phyloP scores from a whole-genome alignment of 2,329 filamentous ascomycete genomes.

The Cladosporium colombiae region DNA sequence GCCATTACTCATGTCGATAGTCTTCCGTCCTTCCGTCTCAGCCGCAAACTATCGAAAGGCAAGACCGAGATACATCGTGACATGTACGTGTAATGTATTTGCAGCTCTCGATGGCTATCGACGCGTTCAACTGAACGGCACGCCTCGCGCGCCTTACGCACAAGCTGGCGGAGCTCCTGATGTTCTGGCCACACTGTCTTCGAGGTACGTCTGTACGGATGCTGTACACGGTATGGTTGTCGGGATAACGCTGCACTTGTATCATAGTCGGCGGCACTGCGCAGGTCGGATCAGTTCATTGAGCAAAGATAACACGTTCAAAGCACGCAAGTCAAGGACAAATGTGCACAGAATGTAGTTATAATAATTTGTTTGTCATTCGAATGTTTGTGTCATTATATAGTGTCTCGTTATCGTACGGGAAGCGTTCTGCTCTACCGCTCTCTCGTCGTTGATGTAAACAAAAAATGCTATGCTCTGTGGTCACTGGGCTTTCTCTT shows the following conservation, averaged over 20 bases:
- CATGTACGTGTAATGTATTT: not conserved
- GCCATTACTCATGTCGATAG: not conserved
- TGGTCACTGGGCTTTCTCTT: not conserved
- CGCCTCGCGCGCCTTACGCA: not conserved
- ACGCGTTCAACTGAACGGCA: not conserved
- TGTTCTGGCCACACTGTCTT: not conserved
- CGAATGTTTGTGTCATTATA: not conserved
- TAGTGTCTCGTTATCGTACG: not conserved
- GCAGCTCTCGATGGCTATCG: not conserved
- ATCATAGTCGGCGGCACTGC: not conserved
- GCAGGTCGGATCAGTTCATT: too few relatives aligned
- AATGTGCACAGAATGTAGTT: not conserved
- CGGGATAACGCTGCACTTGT: not conserved
- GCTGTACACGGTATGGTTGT: not conserved
- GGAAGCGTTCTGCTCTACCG: not conserved
- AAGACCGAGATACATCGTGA: too few relatives aligned
- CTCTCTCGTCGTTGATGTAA: not conserved
- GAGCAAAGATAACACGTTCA: not conserved
- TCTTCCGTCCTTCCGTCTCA: not conserved
- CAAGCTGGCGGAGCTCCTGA: not conserved
- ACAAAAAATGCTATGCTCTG: not conserved
- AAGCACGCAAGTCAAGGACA: not conserved
- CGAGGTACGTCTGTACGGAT: not conserved
- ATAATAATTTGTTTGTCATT: not conserved
- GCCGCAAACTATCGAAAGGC: not conserved